These are phyloP conservation scores for Arabis alpina DNA, from an alignment of 345 rosid species.

Conservation along the genomic window DNA sequence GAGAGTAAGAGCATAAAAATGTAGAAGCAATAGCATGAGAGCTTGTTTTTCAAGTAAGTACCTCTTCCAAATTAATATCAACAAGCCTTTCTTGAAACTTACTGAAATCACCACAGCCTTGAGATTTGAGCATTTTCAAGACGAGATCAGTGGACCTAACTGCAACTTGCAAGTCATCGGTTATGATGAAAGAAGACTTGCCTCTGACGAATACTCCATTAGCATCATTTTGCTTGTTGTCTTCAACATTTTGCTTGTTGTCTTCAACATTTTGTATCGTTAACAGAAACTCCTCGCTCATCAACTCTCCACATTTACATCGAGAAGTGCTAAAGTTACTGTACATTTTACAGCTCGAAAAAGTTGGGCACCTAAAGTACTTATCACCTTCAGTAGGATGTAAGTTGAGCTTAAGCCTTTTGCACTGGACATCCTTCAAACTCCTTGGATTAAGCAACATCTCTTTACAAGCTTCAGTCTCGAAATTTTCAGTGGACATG, in stretches of 20 bases:
- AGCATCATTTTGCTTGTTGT: not conserved
- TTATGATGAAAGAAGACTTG: slow-evolving; percentile 18
- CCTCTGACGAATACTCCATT: slow-evolving; percentile 29
- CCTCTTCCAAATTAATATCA: slow-evolving; percentile 22
- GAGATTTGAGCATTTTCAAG: slow-evolving; percentile 15
- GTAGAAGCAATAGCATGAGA: no score
- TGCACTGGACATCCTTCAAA: slow-evolving; percentile 1
- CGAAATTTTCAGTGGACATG: not conserved
- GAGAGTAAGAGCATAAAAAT: no score
- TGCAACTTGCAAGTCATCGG: slow-evolving; percentile 32
- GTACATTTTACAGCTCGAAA: not conserved
- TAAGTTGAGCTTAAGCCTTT: slow-evolving; percentile 27
- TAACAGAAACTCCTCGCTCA: not conserved
- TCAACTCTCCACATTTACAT: slow-evolving; percentile 4
- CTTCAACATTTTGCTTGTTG: not conserved
- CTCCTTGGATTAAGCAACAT: slow-evolving; percentile 20
- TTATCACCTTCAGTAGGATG: slow-evolving; percentile 17
- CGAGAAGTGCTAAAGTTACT: not conserved
- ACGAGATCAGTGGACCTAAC: slow-evolving; percentile 15
- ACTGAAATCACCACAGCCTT: slow-evolving; percentile 26
- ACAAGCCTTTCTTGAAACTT: slow-evolving; percentile 2
- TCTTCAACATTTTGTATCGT: not conserved
- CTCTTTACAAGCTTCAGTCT: slow-evolving; percentile 20
- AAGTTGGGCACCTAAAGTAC: slow-evolving; percentile 1
- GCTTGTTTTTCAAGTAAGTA: not conserved